Base-by-base conservation (phyloP, 768 basidiomycete genomes). In the Tubosaeta sp. region DNA sequence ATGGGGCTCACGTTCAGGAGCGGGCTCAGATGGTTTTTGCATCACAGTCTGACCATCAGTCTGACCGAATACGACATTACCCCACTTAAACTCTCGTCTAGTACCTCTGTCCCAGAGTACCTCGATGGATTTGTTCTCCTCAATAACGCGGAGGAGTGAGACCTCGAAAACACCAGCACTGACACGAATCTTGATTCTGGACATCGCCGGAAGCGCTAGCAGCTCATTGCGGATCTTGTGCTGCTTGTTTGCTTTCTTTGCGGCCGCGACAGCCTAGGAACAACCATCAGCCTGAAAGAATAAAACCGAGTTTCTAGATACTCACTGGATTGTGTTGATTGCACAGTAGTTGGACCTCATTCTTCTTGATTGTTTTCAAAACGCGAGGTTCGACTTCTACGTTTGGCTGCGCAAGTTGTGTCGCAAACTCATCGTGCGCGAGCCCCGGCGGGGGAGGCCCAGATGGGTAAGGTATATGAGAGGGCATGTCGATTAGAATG, bases 311-410 rank as follows among this genome's bases (percentile, higher is more conserved):
- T 41, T 14, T 39, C 16, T 33, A 37, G 48, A 47, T 38, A 76
- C 91, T 56, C 65, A 95, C 94, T 9, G 93, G 93, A 61, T 97
- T 97, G 64, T 97, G 95, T 59, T 88, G 86, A 2, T 85, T 72
- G 65, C 95, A 98, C 4, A 95, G 68, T 12, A 92, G 74, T 58
- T 90, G 83, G 5, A 91, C 79, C 59, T 84, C 84, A 8, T 77
- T 65, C 69, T 92, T 92, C 73, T 75, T 84, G 64, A 93, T 82
- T 27, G 79, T 72, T 69, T 86, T 89, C 56, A 89, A 68, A 14
- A 85, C 70, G 6, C 52, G 57, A 8, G 65, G 62, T 31, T 60
- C 65, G 17, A 32, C 38, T 13, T 52, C 55, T 16, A 27, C 45
- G 4, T 44, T 43, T 22, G 55, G 19, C 25, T 43, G 60, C 4